Conservation (phyloP, 2,329 filamentous ascomycete species). For the Biscogniauxia mediterranea region DNA sequence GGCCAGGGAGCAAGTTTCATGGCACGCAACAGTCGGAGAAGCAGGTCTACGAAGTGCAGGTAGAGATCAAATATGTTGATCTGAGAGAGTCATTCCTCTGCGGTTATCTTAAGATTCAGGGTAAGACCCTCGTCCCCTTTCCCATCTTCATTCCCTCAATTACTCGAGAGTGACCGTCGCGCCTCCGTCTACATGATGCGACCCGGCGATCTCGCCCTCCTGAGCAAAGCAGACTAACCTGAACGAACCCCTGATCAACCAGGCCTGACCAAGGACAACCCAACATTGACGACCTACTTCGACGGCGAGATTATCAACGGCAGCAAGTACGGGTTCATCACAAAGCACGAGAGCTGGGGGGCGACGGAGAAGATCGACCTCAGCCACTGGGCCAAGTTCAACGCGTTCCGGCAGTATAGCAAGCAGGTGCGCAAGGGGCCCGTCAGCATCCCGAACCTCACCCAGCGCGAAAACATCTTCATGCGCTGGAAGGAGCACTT, state of each 20-base stretch:
- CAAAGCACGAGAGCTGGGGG: constrained; percentile 86
- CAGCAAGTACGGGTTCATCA: constrained; percentile 90
- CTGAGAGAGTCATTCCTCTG: constrained; percentile 92
- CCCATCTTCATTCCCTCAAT: too few relatives aligned
- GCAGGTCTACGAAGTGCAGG: constrained; percentile 91
- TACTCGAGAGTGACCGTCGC: too few relatives aligned
- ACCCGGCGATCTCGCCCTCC: constrained; percentile 5
- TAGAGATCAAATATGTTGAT: constrained; percentile 95
- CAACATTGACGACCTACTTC: constrained; percentile 96
- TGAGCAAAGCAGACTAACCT: not conserved
- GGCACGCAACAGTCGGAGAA: constrained; percentile 92
- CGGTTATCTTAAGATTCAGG: constrained; percentile 93
- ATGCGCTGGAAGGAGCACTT: constrained; percentile 99
- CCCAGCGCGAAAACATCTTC: constrained; percentile 72
- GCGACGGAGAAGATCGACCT: constrained; percentile 88
- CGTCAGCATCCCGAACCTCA: constrained; percentile 32
- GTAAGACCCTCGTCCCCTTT: constrained; percentile 43
- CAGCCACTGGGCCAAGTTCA: constrained; percentile 89
- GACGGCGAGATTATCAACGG: constrained; percentile 93
- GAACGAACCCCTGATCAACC: not conserved
- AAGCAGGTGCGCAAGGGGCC: constrained; percentile 58
- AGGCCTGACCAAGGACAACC: constrained; percentile 94
- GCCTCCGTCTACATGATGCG: not conserved
- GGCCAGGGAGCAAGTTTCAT: constrained; percentile 81
- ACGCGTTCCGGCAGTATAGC: constrained; percentile 74